A percentile compares a stretch with the other conserved stretches of the same genome.
These are phyloP conservation scores for Cucurbita ficifolia DNA, from an alignment of 306 rosid genomes.

Conservation along the genomic window DNA sequence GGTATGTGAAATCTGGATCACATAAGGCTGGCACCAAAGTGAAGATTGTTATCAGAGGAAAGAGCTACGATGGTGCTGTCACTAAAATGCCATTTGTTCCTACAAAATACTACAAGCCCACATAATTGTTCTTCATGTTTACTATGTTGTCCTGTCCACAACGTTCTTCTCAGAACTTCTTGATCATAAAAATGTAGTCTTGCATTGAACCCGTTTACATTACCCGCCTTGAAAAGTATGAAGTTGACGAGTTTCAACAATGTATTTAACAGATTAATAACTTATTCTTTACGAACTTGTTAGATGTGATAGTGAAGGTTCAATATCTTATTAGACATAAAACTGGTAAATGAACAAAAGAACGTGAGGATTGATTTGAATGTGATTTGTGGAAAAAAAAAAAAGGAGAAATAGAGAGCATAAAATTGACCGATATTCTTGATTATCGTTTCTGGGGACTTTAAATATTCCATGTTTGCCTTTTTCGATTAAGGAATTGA, in stretches of 20 bases:
- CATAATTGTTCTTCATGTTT: constrained; percentile 24
- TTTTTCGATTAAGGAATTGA: background rate
- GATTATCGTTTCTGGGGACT: background rate
- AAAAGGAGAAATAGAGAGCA: background rate
- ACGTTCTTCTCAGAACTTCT: constrained; percentile 9
- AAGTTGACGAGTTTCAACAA: background rate
- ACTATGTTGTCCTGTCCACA: constrained; percentile 3
- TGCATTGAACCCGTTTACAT: background rate
- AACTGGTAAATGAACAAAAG: background rate
- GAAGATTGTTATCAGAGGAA: constrained; percentile 74
- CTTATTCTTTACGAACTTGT: too few relatives aligned
- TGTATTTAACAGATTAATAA: too few relatives aligned
- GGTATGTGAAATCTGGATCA: constrained; percentile 89
- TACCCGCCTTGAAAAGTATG: background rate
- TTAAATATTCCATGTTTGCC: background rate
- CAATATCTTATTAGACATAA: background rate
- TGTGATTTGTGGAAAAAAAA: background rate
- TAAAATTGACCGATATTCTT: background rate
- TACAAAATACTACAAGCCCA: constrained; percentile 86
- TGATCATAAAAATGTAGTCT: background rate
- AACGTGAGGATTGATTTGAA: background rate
- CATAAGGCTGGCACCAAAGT: constrained; percentile 94
- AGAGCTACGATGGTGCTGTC: constrained; percentile 73
- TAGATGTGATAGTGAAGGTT: too few relatives aligned
- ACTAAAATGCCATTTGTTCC: constrained; percentile 97